phyloP scores from a whole-genome alignment of 2,329 filamentous ascomycete genomes.

The Colletotrichum acutatum region DNA sequence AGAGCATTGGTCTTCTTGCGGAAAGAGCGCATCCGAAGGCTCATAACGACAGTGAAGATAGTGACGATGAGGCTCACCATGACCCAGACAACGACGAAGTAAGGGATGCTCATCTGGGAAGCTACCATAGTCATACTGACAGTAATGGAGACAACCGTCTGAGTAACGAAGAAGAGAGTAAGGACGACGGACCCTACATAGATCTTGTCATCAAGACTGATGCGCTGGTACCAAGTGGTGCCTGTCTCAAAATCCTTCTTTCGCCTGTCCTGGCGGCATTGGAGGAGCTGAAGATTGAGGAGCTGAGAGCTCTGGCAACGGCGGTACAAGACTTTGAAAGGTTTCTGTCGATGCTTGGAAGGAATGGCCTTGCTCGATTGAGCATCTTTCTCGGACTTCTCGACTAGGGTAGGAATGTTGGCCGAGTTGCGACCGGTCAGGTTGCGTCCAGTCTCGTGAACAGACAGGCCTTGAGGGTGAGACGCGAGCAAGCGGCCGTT shows the following conservation, averaged over 20 bases:
- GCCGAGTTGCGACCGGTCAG: background rate
- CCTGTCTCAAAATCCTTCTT: background rate
- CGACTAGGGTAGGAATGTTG: constrained; percentile 16
- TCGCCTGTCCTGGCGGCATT: background rate
- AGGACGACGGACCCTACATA: background rate
- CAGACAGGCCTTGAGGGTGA: constrained; percentile 2
- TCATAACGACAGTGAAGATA: background rate
- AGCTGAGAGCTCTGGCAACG: background rate
- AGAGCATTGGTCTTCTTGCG: background rate
- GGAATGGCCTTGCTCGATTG: background rate
- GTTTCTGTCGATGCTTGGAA: background rate
- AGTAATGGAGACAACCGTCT: constrained; percentile 3
- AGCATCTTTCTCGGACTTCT: background rate
- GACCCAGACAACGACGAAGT: constrained; percentile 15
- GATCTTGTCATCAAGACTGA: constrained; percentile 13
- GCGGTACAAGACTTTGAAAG: background rate
- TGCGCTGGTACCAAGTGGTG: constrained; percentile 21
- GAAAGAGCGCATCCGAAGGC: constrained; percentile 15
- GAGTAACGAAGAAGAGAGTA: constrained; percentile 9
- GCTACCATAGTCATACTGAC: background rate
- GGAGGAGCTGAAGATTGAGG: background rate
- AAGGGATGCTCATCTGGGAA: background rate
- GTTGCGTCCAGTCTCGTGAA: background rate
- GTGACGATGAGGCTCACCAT: constrained; percentile 7
- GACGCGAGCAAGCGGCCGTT: constrained; percentile 12